A percentile compares a stretch with the other conserved stretches of the same genome.
phyloP scores from a whole-genome alignment of 2,329 filamentous ascomycete species.

The Fusarium mangiferae region DNA sequence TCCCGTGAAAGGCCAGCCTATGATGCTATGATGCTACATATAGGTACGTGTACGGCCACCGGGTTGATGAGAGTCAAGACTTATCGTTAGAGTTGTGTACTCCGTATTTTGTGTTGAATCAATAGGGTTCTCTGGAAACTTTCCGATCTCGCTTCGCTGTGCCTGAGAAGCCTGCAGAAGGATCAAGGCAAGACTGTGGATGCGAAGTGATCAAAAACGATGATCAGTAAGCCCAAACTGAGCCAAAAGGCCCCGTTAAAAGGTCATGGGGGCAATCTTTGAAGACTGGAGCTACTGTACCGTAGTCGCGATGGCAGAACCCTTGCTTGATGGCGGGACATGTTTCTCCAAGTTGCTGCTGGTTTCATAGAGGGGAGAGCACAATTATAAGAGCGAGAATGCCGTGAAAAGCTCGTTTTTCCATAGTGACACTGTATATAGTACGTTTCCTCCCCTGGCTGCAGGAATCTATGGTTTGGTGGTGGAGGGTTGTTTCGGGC shows the following conservation, averaged over 20 bases:
- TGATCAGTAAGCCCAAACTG: neutral
- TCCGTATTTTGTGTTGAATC: neutral
- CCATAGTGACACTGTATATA: neutral
- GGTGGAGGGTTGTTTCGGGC: constrained; percentile 14
- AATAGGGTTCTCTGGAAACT: neutral
- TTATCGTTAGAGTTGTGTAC: neutral
- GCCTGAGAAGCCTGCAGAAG: neutral
- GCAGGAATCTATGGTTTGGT: neutral
- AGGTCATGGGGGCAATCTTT: neutral
- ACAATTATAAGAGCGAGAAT: neutral
- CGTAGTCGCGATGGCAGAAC: neutral
- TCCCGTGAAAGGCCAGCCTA: neutral
- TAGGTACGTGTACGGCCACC: neutral
- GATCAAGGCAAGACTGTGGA: neutral
- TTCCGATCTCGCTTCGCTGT: neutral
- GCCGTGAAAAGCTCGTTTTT: neutral
- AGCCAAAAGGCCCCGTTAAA: neutral
- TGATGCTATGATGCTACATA: neutral
- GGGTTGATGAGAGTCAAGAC: neutral
- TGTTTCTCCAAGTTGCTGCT: neutral
- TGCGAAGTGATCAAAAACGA: neutral
- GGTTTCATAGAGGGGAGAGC: neutral
- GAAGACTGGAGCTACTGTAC: neutral
- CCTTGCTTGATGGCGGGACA: neutral
- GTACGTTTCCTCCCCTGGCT: neutral